Evolutionary conservation across 768 basidiomycete species (phyloP).

Genomic region (Phaeotremella skinneri): DNA sequence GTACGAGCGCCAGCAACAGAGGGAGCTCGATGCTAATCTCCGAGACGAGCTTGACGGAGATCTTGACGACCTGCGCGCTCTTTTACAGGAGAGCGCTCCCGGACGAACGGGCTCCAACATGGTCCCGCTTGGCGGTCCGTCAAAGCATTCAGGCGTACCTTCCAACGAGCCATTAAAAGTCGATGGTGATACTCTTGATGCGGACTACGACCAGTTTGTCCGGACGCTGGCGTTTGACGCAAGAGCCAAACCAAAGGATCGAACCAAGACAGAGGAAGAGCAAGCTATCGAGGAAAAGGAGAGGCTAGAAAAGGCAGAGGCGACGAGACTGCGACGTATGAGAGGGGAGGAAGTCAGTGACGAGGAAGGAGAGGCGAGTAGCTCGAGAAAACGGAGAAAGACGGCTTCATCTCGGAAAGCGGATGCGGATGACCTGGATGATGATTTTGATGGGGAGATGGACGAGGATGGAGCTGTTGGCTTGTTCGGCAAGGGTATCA

Average conservation of each 20-base stretch:
- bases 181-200: constrained; percentile 51
- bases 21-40: constrained; percentile 77
- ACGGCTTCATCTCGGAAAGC: constrained; percentile 57
- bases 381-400: constrained; percentile 36
- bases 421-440: constrained; percentile 85
- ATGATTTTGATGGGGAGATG: constrained; percentile 59
- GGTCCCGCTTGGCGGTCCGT: constrained; percentile 41
- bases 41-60: constrained; percentile 86
- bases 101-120: constrained; percentile 39
- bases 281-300: constrained; percentile 83
- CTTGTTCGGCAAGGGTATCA: constrained; percentile 31
- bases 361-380: constrained; percentile 62
- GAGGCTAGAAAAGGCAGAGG: constrained; percentile 79
- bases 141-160: constrained; percentile 20
- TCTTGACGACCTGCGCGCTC: constrained; percentile 71
- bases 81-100: constrained; percentile 56
- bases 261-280: constrained; percentile 96
- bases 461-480: constrained; percentile 37
- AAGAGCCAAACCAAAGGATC: constrained; percentile 87
- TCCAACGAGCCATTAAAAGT: constrained; percentile 1
- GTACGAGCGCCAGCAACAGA: constrained; percentile 83
- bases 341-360: constrained; percentile 66
- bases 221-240: constrained; percentile 89
- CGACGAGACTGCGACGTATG: constrained; percentile 75
- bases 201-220: constrained; percentile 86